These are phyloP conservation scores for Cyclostephanos invisitatus DNA, from an alignment of 108 stramenopile genomes.

Conservation along the genomic window DNA sequence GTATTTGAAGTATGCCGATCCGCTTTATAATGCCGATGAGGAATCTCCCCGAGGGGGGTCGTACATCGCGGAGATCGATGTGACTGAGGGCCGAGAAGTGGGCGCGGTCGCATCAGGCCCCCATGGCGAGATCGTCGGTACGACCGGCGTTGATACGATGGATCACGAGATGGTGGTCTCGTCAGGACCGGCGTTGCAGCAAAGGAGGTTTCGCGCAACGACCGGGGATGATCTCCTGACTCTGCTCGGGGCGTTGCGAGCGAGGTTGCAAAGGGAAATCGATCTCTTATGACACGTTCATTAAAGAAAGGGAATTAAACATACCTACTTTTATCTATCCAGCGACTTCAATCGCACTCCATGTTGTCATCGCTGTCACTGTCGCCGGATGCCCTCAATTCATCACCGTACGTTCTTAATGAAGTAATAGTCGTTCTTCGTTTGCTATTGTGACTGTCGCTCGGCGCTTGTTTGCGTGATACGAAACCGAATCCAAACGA, in stretches of 20 bases:
- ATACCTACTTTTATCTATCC: too few relatives aligned
- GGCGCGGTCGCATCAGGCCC: neutral
- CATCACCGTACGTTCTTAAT: neutral
- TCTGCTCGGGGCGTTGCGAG: neutral
- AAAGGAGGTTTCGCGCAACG: neutral
- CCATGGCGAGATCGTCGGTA: neutral
- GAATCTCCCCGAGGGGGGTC: too few relatives aligned
- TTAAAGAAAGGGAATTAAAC: neutral
- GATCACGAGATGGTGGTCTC: neutral
- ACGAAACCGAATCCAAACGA: neutral
- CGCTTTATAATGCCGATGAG: conserved; percentile 49
- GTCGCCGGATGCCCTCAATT: neutral
- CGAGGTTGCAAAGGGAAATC: neutral
- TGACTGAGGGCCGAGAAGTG: neutral
- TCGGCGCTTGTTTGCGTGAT: neutral
- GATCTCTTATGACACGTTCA: conserved; percentile 1
- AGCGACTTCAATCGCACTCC: too few relatives aligned
- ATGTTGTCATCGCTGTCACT: conserved; percentile 8
- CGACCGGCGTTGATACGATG: neutral
- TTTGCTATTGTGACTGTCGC: neutral
- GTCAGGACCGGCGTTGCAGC: neutral
- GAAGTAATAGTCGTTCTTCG: conserved; percentile 1
- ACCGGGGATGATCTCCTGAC: neutral
- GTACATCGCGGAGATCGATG: neutral
- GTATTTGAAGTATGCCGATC: conserved; percentile 75